Evolutionary conservation across 306 rosid species (phyloP).

Genomic region (Mimosa pudica): DNA sequence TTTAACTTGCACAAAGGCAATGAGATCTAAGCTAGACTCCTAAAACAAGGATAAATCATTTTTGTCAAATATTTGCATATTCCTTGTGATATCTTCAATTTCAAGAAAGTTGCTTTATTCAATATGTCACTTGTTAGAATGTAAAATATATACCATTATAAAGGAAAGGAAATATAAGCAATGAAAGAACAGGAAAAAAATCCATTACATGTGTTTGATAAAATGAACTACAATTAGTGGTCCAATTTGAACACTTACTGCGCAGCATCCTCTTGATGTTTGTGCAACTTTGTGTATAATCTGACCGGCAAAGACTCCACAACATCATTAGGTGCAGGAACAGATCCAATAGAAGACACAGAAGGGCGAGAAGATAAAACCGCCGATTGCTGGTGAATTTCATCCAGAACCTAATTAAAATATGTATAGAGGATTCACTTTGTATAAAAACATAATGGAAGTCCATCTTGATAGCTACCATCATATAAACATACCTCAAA

Average conservation of each 20-base stretch:
- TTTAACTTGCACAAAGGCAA: slow-evolving; percentile 1
- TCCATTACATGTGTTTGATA: slow-evolving; percentile 1
- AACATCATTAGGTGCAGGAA: slow-evolving; percentile 92
- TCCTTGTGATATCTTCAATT: neutral
- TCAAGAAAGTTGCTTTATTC: neutral
- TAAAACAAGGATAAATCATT: neutral
- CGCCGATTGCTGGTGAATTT: slow-evolving; percentile 99
- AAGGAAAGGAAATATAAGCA: slow-evolving; percentile 13
- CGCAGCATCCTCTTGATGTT: slow-evolving; percentile 83
- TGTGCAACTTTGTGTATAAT: slow-evolving; percentile 65
- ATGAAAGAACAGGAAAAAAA: neutral
- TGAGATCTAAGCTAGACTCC: neutral
- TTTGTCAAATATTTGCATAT: neutral
- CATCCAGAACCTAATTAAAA: slow-evolving; percentile 99
- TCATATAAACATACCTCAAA: slow-evolving; percentile 72
- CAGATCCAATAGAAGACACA: slow-evolving; percentile 91
- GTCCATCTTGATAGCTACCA: slow-evolving; percentile 30
- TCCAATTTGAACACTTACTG: slow-evolving; percentile 61
- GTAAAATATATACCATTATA: neutral
- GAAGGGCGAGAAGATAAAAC: slow-evolving; percentile 90
- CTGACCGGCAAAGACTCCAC: slow-evolving; percentile 96
- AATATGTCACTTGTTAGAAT: slow-evolving; percentile 12
- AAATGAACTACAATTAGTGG: slow-evolving; percentile 1
- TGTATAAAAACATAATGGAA: slow-evolving; percentile 43
- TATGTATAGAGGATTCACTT: slow-evolving; percentile 61